Base-by-base conservation (phyloP, 495 filamentous ascomycete species). In the Parachaetomium inaequale region DNA sequence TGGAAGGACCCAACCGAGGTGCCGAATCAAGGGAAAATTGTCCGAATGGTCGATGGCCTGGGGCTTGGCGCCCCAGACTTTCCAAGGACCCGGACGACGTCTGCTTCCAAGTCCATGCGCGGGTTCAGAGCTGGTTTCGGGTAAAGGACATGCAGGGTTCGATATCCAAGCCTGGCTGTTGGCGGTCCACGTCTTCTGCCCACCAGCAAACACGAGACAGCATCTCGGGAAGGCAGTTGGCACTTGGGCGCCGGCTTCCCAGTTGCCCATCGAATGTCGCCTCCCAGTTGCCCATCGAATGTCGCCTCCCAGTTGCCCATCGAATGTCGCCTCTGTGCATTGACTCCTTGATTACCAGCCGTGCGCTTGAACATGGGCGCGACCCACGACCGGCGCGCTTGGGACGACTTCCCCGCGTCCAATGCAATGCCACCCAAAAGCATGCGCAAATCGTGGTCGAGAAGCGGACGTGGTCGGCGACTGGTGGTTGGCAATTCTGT, bases 361-460 rank as follows among this genome's bases (percentile, higher is more conserved):
- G 55, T 58, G 50, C 57, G 38, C 61, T 63, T 43, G 58, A 54
- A 60, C 65, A 63, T 46, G 56, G 57, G 59, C 59, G 54, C 53
- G 58, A 29, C 42, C 58, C 54, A 42, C 58, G 46, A 55, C 12
- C n/a, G n/a, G n/a, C n/a, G n/a, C n/a, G n/a, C n/a, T 62, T 58
- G 68, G 66, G 58, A 58, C 52, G n/a, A 58, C 29, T 61, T 67
- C 58, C 52, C 63, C 63, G 65, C 61, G 56, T 63, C 53, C 51
- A 60, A 52, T 68, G 70, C 68, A 61, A 63, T 67, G 57, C 65
- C 23, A 68, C 66, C 68, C 47, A 57, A n/a, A 46, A 26, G 2
- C 43, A 8, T 17, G 15, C 43, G 28, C 43, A 46, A 17, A 49
- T 19, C 21, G 43, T 25, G 21, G 21, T 28, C 32, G 52, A 55